Evolutionary conservation across 768 basidiomycete genomes (phyloP).

Genomic region (Phlebiopsis flavidoalba): DNA sequence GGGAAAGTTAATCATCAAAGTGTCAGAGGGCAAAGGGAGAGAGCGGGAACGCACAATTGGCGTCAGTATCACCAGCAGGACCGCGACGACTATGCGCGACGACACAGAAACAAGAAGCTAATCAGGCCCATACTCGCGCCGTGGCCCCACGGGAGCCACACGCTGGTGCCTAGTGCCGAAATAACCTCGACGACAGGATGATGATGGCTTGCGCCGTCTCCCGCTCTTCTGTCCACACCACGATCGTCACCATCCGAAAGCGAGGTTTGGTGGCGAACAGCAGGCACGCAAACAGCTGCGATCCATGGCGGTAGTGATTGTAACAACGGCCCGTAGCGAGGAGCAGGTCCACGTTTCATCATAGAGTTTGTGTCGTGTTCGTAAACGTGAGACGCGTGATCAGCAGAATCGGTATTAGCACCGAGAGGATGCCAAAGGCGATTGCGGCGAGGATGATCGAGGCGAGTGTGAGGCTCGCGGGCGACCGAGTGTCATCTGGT

Average conservation of each 20-base stretch:
- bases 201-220: slow-evolving; percentile 88
- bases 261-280: slow-evolving; percentile 79
- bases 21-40: background rate
- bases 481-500: slow-evolving; percentile 67
- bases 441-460: slow-evolving; percentile 78
- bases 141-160: slow-evolving; percentile 96
- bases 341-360: slow-evolving; percentile 91
- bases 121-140: slow-evolving; percentile 96
- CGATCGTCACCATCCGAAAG: slow-evolving; percentile 72
- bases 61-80: slow-evolving; percentile 85
- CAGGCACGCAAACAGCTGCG: slow-evolving; percentile 81
- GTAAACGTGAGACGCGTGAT: slow-evolving; percentile 76
- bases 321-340: slow-evolving; percentile 84
- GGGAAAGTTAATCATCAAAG: slow-evolving; percentile 11
- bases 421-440: slow-evolving; percentile 74
- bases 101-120: slow-evolving; percentile 89
- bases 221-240: slow-evolving; percentile 87
- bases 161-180: slow-evolving; percentile 81
- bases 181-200: slow-evolving; percentile 86
- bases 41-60: slow-evolving; percentile 61
- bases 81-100: slow-evolving; percentile 85
- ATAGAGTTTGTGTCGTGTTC: slow-evolving; percentile 85
- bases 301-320: slow-evolving; percentile 89
- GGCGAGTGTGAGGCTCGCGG: slow-evolving; percentile 44
- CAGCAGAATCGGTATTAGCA: slow-evolving; percentile 70